Percentiles rank a stretch among this genome's conserved stretches.
These are phyloP conservation scores for Volvox africanus DNA, from an alignment of 139 green algal genomes.

Conservation along the genomic window DNA sequence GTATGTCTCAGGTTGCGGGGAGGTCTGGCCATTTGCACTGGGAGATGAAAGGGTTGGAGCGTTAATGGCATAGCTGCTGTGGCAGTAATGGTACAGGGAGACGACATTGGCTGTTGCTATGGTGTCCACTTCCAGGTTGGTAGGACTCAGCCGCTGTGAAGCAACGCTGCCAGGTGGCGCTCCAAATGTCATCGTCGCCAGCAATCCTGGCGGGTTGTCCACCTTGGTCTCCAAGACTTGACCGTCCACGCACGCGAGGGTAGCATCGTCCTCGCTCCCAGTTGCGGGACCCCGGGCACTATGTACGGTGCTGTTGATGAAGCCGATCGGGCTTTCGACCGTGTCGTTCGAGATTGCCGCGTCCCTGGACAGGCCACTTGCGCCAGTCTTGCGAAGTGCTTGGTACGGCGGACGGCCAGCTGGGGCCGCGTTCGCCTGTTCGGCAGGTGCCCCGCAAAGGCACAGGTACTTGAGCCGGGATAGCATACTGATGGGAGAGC, in stretches of 20 bases:
- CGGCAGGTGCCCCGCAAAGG: neutral
- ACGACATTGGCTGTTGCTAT: neutral
- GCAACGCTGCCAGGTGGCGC: neutral
- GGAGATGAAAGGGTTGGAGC: neutral
- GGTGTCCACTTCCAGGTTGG: neutral
- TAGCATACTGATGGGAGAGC: neutral
- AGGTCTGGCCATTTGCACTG: neutral
- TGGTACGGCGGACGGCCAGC: neutral
- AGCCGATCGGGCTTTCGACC: neutral
- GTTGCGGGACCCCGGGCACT: neutral
- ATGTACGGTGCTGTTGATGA: neutral
- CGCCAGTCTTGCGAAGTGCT: neutral
- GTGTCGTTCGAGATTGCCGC: neutral
- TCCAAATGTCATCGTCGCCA: neutral
- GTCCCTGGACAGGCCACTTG: neutral
- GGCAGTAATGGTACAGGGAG: conserved; percentile 23
- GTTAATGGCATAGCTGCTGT: conserved; percentile 26
- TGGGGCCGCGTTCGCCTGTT: neutral
- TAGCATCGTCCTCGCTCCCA: neutral
- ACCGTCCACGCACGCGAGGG: neutral
- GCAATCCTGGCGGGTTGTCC: neutral
- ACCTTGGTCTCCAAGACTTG: neutral
- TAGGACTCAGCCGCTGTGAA: neutral
- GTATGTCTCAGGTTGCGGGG: neutral
- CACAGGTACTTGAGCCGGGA: neutral